Percentiles rank a stretch among this genome's conserved stretches.
Evolutionary conservation across 2,329 filamentous ascomycete genomes (phyloP).

Genomic region (Ceratocystis smalleyi): DNA sequence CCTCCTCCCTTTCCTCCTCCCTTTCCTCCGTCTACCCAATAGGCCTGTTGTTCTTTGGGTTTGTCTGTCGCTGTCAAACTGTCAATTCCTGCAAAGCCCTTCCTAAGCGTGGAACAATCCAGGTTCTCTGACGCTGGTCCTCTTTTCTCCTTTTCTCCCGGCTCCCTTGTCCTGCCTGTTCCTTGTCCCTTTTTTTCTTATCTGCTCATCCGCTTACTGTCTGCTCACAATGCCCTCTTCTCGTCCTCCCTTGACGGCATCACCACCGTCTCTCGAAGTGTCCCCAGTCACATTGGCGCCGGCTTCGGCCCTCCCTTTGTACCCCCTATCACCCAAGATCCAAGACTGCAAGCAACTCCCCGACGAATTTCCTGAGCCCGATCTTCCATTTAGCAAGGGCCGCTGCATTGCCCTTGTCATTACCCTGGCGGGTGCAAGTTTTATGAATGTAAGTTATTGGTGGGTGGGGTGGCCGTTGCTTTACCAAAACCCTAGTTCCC

Average conservation of each 20-base stretch:
- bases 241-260: background rate
- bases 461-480: background rate
- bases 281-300: background rate
- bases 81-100: background rate
- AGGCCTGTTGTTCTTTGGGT: background rate
- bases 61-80: background rate
- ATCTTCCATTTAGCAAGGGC: slow-evolving; percentile 32
- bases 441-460: slow-evolving; percentile 33
- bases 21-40: background rate
- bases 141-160: background rate
- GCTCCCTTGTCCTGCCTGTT: background rate
- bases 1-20: background rate
- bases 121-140: background rate
- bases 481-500: background rate
- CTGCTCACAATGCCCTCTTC: background rate
- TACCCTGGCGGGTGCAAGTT: slow-evolving; percentile 39
- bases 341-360: background rate
- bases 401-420: slow-evolving; percentile 39
- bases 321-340: background rate
- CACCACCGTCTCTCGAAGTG: background rate
- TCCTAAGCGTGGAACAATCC: background rate
- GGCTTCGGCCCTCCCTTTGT: background rate
- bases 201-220: no score
- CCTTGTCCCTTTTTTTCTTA: background rate
- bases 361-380: background rate